Evolutionary conservation across 2,329 filamentous ascomycete genomes (phyloP), one percentile per base, ranked within the genome.

Genomic region (Fusarium tupiense): DNA sequence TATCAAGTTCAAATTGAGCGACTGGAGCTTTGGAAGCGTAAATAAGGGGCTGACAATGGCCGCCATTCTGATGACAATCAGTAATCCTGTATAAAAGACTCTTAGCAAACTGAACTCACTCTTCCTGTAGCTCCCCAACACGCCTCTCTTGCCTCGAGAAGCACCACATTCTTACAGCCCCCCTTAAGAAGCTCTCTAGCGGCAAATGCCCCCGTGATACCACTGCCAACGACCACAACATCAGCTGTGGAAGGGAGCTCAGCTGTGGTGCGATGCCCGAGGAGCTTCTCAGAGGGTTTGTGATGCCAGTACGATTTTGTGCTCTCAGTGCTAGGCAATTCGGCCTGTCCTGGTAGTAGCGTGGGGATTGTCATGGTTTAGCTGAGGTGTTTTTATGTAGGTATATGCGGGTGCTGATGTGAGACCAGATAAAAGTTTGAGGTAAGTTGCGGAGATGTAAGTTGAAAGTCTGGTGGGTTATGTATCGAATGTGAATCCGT

Each of bases 81-180:
- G 63, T 31, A 22, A 40, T 13, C 20, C 19, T 19, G 19, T 17
- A 33, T 22, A 17, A 60, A 14, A 19, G 24, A n/a, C 19, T 29
- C 8, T 20, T 24, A 44, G 22, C 6, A 40, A 17, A 24, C 20
- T 29, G 19, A 26, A 86, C 90, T 86, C 78, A 93, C 92, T 78
- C 93, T 84, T n/a, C 93, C 93, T 3, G 93, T 96, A n/a, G 93
- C 93, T 24, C 93, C 93, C 89, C 90, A 95, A 79, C 93, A 95
- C 8, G 91, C 92, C 84, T 95, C 93, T 76, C 93, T 87, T 20
- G 93, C 93, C 82, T 96, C 93, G 10, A 96, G 85, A 85, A 95
- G 88, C 11, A 95, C 85, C 13, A 95, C 88, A n/a, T 83, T 85
- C 67, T 87, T 83, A 10, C 53, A 71, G 4, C 86, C 84, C 44